Evolutionary conservation across 2,329 filamentous ascomycete genomes (phyloP).

Genomic region (Phoma herbarum): DNA sequence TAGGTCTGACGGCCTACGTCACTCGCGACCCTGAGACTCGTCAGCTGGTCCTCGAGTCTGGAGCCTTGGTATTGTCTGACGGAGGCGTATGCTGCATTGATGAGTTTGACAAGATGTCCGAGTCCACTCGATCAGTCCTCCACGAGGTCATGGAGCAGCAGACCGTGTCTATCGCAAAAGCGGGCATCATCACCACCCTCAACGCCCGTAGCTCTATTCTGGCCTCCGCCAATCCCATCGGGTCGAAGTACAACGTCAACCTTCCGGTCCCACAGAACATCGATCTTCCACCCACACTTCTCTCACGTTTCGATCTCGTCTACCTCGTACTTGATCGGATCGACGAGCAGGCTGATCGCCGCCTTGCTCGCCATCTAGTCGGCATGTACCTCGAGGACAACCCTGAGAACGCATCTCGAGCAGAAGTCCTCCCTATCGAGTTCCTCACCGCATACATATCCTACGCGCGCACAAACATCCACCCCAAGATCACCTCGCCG

Average conservation of each 20-base stretch:
- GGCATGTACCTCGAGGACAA: slow-evolving; percentile 97
- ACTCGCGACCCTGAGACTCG: slow-evolving; percentile 77
- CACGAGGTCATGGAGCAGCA: slow-evolving; percentile 87
- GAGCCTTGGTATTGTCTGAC: slow-evolving; percentile 76
- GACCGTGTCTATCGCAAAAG: slow-evolving; percentile 80
- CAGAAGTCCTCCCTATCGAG: slow-evolving; percentile 85
- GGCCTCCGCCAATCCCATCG: slow-evolving; percentile 96
- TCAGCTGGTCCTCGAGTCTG: slow-evolving; percentile 77
- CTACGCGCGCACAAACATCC: slow-evolving; percentile 86
- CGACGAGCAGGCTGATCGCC: slow-evolving; percentile 87
- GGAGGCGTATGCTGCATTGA: slow-evolving; percentile 82
- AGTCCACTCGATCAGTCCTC: slow-evolving; percentile 75
- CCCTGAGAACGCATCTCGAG: slow-evolving; percentile 80
- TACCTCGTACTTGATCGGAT: slow-evolving; percentile 95
- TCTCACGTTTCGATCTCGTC: slow-evolving; percentile 96
- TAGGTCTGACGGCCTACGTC: slow-evolving; percentile 80
- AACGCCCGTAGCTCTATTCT: slow-evolving; percentile 96
- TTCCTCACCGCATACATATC: slow-evolving; percentile 98
- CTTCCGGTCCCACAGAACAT: slow-evolving; percentile 97
- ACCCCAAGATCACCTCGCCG: slow-evolving; percentile 80
- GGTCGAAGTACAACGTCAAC: slow-evolving; percentile 96
- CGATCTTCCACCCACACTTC: slow-evolving; percentile 90
- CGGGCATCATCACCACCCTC: slow-evolving; percentile 83
- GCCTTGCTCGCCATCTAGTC: slow-evolving; percentile 89
- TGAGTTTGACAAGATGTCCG: slow-evolving; percentile 83